Evolutionary conservation across 164 flowering plant genomes (phyloP).

Genomic region (Sextonia rubra): DNA sequence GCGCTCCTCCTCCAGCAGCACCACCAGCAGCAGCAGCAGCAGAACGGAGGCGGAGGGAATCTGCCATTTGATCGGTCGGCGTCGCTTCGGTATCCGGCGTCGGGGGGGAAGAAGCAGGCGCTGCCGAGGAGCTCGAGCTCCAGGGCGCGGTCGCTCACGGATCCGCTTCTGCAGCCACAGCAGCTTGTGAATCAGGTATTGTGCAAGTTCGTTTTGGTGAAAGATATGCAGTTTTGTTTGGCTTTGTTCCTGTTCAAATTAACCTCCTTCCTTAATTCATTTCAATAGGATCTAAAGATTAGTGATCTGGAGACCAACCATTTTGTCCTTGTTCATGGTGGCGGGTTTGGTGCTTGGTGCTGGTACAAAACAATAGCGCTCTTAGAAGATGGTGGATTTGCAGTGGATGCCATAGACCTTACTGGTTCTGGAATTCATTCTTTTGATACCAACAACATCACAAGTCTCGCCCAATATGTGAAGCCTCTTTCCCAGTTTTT

Average conservation of each 20-base stretch:
- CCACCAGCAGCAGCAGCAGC: slow-evolving; percentile 17
- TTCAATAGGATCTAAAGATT: slow-evolving; percentile 55
- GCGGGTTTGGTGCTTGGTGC: slow-evolving; percentile 99
- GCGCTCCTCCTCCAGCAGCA: slow-evolving; percentile 56
- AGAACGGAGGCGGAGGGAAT: slow-evolving; percentile 17
- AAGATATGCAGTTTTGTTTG: not conserved
- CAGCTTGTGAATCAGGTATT: slow-evolving; percentile 82
- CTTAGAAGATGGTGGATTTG: slow-evolving; percentile 77
- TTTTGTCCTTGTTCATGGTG: slow-evolving; percentile 96
- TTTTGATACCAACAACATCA: slow-evolving; percentile 64
- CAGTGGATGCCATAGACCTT: slow-evolving; percentile 80
- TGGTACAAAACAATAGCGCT: slow-evolving; percentile 96
- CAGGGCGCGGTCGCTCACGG: slow-evolving; percentile 67
- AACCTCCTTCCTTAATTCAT: not conserved
- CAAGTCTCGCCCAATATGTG: slow-evolving; percentile 79
- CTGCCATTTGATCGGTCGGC: slow-evolving; percentile 69
- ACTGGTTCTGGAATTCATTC: slow-evolving; percentile 90
- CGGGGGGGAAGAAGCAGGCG: slow-evolving; percentile 38
- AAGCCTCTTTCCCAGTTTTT: slow-evolving; percentile 69
- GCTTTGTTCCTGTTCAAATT: not conserved
- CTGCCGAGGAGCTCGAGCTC: slow-evolving; percentile 87
- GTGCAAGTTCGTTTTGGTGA: not conserved
- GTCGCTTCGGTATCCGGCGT: slow-evolving; percentile 49
- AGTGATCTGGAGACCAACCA: slow-evolving; percentile 69
- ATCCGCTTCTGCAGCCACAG: slow-evolving; percentile 83